Base-by-base conservation (phyloP, 1,284 basidiomycete genomes). In the Cryptococcus sp. region DNA sequence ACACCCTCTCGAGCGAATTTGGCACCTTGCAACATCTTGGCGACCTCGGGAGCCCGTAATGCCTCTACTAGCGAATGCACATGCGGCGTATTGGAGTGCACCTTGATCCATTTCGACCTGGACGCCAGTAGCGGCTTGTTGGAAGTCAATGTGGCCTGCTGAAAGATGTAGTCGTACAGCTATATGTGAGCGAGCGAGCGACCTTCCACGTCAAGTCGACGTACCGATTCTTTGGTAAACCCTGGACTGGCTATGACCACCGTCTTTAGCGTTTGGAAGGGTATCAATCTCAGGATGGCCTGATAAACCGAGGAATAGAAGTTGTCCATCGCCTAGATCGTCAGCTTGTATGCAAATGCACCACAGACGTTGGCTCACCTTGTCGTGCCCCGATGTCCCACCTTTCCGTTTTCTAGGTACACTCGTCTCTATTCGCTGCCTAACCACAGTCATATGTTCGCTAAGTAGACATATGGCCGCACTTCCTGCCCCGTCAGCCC, bases 201-300 rank as follows among this genome's bases (percentile, higher is more conserved):
- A n/a, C 22, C 7, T 19, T 14, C 3, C 21, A 10, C 2, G 22
- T 16, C 7, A 31, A 31, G 2, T n/a, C 5, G 16, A 59, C 71
- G 49, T 40, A 97, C 87, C 1, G 85, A 78, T 58, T 99, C 95
- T 65, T 87, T 82, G 19, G 93, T 87, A 81, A 95, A 97, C 1
- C 94, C 95, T 5, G 95, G 94, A 56, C 88, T 93, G 5, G 95
- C 95, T 58, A 99, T 85, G 42, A 98, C 89, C 59, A 99, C 86
- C 1, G 89, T 91, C 37, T 86, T 86, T 35, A 98, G 78, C 25
- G 80, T 72, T 22, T 82, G 77, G 62, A 86, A 92, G 11, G 91
- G 88, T 51, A 98, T 86, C 68, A 97, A 86, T 39, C 93, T 82
- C 19, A 92, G 72, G 58, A 97, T 87, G 0, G 90, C 84, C 26